These are phyloP conservation scores for Fusarium liriodendri DNA, from an alignment of 2,329 filamentous ascomycete species.

Conservation along the genomic window DNA sequence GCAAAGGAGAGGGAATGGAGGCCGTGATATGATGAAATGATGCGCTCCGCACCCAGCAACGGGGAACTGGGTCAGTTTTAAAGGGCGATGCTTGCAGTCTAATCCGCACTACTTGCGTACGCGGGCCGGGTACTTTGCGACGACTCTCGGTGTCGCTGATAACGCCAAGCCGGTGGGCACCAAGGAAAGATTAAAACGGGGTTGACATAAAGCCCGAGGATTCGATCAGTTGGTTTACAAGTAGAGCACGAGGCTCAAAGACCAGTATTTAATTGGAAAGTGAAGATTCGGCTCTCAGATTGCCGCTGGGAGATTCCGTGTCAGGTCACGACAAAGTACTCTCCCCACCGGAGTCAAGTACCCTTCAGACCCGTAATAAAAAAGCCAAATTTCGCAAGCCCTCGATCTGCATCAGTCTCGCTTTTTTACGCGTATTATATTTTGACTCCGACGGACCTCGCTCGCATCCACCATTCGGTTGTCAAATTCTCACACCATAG, in stretches of 20 bases:
- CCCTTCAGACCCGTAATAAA: constrained; percentile 16
- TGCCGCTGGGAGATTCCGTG: background rate
- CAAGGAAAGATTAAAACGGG: background rate
- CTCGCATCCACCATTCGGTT: background rate
- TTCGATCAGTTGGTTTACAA: background rate
- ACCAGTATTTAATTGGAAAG: background rate
- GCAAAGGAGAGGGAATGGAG: constrained; percentile 14
- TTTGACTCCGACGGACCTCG: background rate
- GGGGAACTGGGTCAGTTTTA: constrained; percentile 22
- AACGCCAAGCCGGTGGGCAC: background rate
- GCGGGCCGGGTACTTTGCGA: background rate
- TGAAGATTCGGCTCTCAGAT: background rate
- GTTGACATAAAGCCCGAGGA: background rate
- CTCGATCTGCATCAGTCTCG: constrained; percentile 17
- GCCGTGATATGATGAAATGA: constrained; percentile 13
- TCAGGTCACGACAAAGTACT: background rate
- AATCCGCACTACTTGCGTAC: constrained; percentile 5
- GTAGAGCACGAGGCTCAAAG: background rate
- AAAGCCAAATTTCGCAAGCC: constrained; percentile 24
- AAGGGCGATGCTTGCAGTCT: constrained; percentile 8
- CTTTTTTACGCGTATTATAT: background rate
- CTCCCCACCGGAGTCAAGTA: constrained; percentile 7
- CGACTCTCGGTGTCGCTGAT: background rate
- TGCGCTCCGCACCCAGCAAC: constrained; percentile 26
- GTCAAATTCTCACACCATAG: background rate